Evolutionary conservation across 2,329 filamentous ascomycete genomes (phyloP).

Genomic region (Malbranchea cinnamomea): DNA sequence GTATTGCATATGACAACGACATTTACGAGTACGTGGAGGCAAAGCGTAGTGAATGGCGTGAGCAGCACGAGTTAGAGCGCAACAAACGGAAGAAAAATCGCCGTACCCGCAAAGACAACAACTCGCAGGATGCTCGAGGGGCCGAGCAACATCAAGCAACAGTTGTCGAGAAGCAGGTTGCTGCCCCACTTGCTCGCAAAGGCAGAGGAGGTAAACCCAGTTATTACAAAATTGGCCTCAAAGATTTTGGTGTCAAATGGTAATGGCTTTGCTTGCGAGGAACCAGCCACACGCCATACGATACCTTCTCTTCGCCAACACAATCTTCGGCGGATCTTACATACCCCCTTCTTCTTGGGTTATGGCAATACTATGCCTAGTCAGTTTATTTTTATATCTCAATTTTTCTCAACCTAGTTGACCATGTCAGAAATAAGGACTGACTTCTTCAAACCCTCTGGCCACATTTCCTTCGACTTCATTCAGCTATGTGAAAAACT

Average conservation of each 20-base stretch:
- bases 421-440: no score
- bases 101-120: neutral
- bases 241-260: slow-evolving; percentile 8
- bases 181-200: slow-evolving; percentile 8
- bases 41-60: slow-evolving; percentile 3
- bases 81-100: neutral
- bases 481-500: no score
- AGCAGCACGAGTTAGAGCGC: slow-evolving; percentile 1
- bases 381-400: no score
- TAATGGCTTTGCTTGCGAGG: neutral
- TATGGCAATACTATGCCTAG: no score
- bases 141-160: neutral
- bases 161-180: slow-evolving; percentile 7
- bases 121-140: neutral
- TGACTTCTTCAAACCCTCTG: no score
- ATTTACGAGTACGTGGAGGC: slow-evolving; percentile 8
- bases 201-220: slow-evolving; percentile 6
- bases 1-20: slow-evolving; percentile 9
- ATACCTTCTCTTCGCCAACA: no score
- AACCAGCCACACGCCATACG: no score
- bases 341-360: no score
- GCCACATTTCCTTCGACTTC: no score
- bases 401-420: no score
- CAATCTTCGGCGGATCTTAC: no score
- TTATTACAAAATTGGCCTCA: slow-evolving; percentile 6